These are phyloP conservation scores for Aureobasidium sp. DNA, from an alignment of 2,329 filamentous ascomycete genomes.

Conservation along the genomic window DNA sequence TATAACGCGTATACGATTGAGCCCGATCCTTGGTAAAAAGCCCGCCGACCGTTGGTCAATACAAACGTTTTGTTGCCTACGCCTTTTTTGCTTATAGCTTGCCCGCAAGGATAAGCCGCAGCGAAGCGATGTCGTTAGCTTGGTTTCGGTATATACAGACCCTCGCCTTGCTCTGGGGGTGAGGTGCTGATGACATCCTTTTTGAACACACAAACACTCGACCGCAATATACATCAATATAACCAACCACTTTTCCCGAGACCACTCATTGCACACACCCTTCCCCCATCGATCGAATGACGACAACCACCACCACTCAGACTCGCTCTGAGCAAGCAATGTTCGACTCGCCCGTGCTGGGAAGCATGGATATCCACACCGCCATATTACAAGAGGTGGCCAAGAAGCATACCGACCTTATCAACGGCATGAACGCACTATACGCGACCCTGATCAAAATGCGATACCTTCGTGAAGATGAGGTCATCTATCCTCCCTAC, in stretches of 20 bases:
- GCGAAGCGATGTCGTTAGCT: background rate
- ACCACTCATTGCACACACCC: background rate
- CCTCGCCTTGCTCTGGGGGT: background rate
- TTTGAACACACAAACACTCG: background rate
- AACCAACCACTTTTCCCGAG: background rate
- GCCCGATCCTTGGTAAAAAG: background rate
- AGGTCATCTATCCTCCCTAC: constrained; percentile 10
- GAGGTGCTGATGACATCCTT: background rate
- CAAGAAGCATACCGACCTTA: constrained; percentile 8
- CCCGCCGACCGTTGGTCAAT: background rate
- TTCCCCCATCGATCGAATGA: background rate
- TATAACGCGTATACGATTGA: background rate
- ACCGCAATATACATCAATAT: background rate
- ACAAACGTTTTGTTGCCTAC: background rate
- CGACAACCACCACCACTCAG: background rate
- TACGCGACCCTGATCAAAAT: constrained; percentile 9
- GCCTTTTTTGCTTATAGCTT: background rate
- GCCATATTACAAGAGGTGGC: background rate
- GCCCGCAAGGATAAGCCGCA: no score
- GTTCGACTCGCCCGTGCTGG: background rate
- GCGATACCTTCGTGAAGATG: constrained; percentile 7
- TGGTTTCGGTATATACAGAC: background rate
- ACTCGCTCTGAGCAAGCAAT: background rate
- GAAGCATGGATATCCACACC: background rate
- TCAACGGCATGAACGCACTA: background rate